These are phyloP conservation scores for Tirmania nivea DNA, from an alignment of 495 filamentous ascomycete genomes.

Conservation along the genomic window DNA sequence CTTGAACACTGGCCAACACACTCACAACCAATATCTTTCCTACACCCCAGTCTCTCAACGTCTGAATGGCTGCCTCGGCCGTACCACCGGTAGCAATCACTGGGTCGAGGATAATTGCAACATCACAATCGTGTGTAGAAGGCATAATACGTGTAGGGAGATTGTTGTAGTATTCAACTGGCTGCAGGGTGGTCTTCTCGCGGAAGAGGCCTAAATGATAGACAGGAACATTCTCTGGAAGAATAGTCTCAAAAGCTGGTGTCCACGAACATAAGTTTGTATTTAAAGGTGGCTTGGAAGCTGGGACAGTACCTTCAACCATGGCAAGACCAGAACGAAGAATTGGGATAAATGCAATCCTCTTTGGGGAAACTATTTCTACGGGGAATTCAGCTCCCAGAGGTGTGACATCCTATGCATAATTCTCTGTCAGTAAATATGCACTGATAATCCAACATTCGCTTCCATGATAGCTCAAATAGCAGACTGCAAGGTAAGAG, in stretches of 20 bases:
- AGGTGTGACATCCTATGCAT: constrained; percentile 42
- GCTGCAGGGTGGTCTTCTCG: constrained; percentile 59
- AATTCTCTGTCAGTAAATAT: no score
- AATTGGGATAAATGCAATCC: constrained; percentile 73
- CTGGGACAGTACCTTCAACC: constrained; percentile 40
- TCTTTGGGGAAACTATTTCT: constrained; percentile 30
- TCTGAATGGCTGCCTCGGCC: constrained; percentile 69
- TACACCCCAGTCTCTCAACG: constrained; percentile 76
- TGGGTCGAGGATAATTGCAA: constrained; percentile 75
- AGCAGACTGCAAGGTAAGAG: no score
- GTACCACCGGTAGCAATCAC: constrained; percentile 89
- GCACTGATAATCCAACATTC: no score
- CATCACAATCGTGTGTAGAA: constrained; percentile 25
- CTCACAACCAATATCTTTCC: constrained; percentile 56
- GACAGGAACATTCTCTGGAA: constrained; percentile 59
- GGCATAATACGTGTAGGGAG: constrained; percentile 47
- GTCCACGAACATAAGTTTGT: not conserved
- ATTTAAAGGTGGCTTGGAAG: not conserved
- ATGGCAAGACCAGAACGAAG: constrained; percentile 75
- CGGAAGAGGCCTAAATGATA: constrained; percentile 90
- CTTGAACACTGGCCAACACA: constrained; percentile 46
- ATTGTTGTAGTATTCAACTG: constrained; percentile 98
- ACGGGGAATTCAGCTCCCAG: constrained; percentile 50
- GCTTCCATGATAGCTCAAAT: no score
- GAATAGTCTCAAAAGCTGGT: constrained; percentile 56